A percentile compares a stretch with the other conserved stretches of the same genome.
phyloP scores from a whole-genome alignment of 2,329 filamentous ascomycete species.

The Colletotrichum musae region DNA sequence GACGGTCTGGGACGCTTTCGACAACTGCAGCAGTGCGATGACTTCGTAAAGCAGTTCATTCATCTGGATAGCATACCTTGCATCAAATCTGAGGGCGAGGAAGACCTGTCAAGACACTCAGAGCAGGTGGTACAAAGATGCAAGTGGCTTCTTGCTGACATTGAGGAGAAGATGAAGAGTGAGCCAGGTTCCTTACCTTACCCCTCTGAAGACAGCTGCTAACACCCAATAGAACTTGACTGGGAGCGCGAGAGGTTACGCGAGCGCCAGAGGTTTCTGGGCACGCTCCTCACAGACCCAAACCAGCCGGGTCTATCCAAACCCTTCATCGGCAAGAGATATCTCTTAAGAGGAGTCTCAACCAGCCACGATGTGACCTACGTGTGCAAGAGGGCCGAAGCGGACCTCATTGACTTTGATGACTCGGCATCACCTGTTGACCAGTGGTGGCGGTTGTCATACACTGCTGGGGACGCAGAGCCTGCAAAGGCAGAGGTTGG shows the following conservation, averaged over 20 bases:
- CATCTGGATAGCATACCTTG: constrained; percentile 57
- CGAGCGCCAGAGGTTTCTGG: constrained; percentile 55
- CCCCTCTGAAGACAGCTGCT: constrained; percentile 34
- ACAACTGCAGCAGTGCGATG: constrained; percentile 54
- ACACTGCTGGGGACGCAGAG: constrained; percentile 53
- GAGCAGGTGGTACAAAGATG: constrained; percentile 52
- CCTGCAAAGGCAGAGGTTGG: constrained; percentile 66
- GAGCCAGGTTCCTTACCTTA: constrained; percentile 39
- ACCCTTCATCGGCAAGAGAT: constrained; percentile 61
- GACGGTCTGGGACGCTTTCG: constrained; percentile 53
- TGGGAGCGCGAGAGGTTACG: constrained; percentile 50
- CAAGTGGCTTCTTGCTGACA: constrained; percentile 51
- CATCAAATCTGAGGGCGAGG: constrained; percentile 51
- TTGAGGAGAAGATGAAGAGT: constrained; percentile 54
- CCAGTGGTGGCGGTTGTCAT: constrained; percentile 71
- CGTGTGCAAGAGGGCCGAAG: constrained; percentile 61
- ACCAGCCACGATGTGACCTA: constrained; percentile 64
- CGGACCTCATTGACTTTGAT: constrained; percentile 59
- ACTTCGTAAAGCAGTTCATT: constrained; percentile 55
- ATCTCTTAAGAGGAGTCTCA: constrained; percentile 66
- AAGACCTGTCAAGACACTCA: constrained; percentile 48
- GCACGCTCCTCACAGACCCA: constrained; percentile 56
- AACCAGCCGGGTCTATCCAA: constrained; percentile 53
- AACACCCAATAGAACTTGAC: constrained; percentile 48
- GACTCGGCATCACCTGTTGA: constrained; percentile 53